Evolutionary conservation across 2,329 filamentous ascomycete genomes (phyloP), one percentile per base, ranked within the genome.

Genomic region (Alternaria consortialis): DNA sequence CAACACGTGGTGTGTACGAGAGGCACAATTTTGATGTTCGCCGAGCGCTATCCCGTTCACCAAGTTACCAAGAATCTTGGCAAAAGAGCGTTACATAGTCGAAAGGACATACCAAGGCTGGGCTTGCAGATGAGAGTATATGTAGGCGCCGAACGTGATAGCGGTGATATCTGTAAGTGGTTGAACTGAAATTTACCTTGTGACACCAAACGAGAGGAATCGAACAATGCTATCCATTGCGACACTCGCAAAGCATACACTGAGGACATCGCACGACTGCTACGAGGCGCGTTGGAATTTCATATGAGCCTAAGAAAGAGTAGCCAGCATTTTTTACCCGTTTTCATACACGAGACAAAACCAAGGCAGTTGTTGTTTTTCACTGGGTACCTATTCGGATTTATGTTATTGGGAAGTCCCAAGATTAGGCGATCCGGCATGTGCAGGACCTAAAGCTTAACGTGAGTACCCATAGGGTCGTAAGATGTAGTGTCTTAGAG

Each of bases 51-150:
- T 48, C 29, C 46, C 46, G 46, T 32, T 32, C 31, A 34, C 46
- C 46, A 48, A 34, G 46, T 48, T 31, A 5, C 46, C 31, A 48
- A 48, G 46, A 34, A 48, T 15, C 31, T 36, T 34, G 46, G 46
- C 46, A 48, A 48, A 20, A 48, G 31, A 48, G 46, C 17, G 31
- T 36, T 32, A 11, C 46, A 48, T 23, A 34, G 20, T 34, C 17
- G 17, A 48, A 31, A 32, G 36, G 46, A 48, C 17, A n/a, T 25
- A 48, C 46, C 46, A 48, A 48, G 46, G 46, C 46, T 48, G 46
- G 46, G 46, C 46, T 12, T 48, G 46, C 46, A 9, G 29, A 48
- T 4, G 5, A 11, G 2, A 48, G 17, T 34, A 31, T 15, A 48
- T 48, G 46, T 4, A 34, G 17, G 17, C 12, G 46, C 46, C 31